phyloP scores from a whole-genome alignment of 345 rosid species.

The Citropsis articulata region DNA sequence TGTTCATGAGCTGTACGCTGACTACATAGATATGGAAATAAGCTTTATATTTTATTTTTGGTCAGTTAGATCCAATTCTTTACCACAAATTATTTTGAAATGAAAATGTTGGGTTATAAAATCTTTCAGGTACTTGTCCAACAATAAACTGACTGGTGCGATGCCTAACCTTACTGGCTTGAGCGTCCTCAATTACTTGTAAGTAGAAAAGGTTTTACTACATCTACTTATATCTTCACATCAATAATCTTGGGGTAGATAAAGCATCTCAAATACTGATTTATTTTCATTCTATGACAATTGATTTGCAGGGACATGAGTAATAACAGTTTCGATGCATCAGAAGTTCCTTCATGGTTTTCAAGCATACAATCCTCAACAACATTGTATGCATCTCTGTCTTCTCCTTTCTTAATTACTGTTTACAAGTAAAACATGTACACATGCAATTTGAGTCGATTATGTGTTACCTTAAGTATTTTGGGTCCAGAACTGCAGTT shows the following conservation, averaged over 20 bases:
- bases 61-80: background rate
- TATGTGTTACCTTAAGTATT: background rate
- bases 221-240: background rate
- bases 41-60: background rate
- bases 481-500: too few species aligned
- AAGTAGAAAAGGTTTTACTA: conserved; percentile 27
- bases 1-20: conserved; percentile 63
- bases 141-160: conserved; percentile 53
- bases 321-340: conserved; percentile 55
- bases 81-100: background rate
- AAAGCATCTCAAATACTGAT: background rate
- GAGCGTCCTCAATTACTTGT: conserved; percentile 58
- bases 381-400: conserved; percentile 58
- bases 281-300: background rate
- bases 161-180: conserved; percentile 61
- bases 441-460: too few species aligned
- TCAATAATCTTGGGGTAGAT: background rate
- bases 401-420: background rate
- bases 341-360: conserved; percentile 64
- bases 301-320: conserved; percentile 68
- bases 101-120: background rate
- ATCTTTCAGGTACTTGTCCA: conserved; percentile 68
- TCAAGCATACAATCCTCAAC: conserved; percentile 43
- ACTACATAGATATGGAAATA: background rate
- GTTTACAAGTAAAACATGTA: background rate